A percentile compares a stretch with the other conserved stretches of the same genome.
Evolutionary conservation across 345 rosid species (phyloP).

Genomic region (Boechera divaricarpa): DNA sequence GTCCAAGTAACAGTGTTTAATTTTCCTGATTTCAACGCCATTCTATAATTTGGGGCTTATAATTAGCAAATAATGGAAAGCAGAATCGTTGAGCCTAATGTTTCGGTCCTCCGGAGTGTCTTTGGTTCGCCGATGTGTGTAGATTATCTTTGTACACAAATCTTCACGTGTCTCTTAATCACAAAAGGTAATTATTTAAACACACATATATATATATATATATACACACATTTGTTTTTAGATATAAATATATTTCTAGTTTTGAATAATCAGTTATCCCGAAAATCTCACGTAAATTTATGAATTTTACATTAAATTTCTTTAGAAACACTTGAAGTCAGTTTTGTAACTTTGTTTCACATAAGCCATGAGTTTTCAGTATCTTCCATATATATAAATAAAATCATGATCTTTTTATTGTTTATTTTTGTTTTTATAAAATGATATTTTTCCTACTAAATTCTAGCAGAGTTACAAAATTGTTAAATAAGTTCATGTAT

Average conservation of each 20-base stretch:
- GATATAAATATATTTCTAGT: not conserved
- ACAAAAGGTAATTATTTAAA: not conserved
- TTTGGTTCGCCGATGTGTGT: conserved; percentile 11
- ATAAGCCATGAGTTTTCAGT: not conserved
- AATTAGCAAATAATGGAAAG: conserved; percentile 2
- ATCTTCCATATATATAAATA: not conserved
- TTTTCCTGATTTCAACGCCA: conserved; percentile 10
- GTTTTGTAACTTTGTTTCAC: not conserved
- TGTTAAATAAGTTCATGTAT: conserved; percentile 14
- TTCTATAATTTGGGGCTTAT: not conserved
- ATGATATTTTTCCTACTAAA: too few relatives aligned
- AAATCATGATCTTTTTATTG: not conserved
- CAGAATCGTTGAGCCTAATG: not conserved
- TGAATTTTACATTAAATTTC: not conserved
- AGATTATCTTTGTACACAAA: not conserved
- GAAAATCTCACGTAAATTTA: conserved; percentile 3
- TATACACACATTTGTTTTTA: too few relatives aligned
- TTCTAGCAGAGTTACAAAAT: not conserved
- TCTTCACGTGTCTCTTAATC: conserved; percentile 14
- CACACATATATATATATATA: not conserved
- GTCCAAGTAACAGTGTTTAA: not conserved
- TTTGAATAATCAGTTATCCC: not conserved
- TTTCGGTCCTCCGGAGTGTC: conserved; percentile 14
- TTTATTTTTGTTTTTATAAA: too few relatives aligned
- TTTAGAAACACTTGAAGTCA: not conserved